Base-by-base conservation (phyloP, 768 basidiomycete genomes). In the Boletellus sp. region DNA sequence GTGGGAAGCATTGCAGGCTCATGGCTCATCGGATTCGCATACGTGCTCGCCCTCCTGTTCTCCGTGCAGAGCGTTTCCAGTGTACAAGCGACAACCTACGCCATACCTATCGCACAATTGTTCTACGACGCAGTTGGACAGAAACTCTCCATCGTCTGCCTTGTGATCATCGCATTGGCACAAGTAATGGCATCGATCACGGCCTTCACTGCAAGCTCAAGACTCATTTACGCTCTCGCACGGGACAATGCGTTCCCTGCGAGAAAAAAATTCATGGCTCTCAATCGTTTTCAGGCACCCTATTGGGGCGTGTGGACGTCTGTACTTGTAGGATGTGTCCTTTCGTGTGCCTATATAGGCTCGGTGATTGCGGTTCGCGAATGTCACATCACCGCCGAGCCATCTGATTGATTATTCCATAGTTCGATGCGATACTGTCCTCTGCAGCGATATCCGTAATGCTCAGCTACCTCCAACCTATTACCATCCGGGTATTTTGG, bases 101-200 rank as follows among this genome's bases (percentile, higher is more conserved):
- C 80, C n/a, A 77, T 83, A 45, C 80, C 80, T 6, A 80, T 81
- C 53, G 78, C 79, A 15, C 80, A 82, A 58, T 64, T 83, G 13
- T 82, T 75, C 60, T 72, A 72, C 54, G 80, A 81, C 51, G 78
- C 80, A 7, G 76, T 77, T 2, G 79, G 80, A 17, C 58, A 59
- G 48, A 60, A 60, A 42, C 63, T 80, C 44, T 72, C 78, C 28
- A 58, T 79, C 28, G 67, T 81, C 70, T 80, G 78, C 52, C 68
- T 83, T 20, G 66, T 74, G 2, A 70, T 83, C 24, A 69, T 82
- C 44, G 64, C 66, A 32, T 50, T 80, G 17, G 76, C 76, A 20
- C 78, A 82, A 64, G 71, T 75, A 48, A 78, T 77, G 68, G 80
- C 80, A 11, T 74, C 79, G 4, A 73, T 78, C 42, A 80, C 80